Percentiles rank a stretch among this genome's conserved stretches.
phyloP scores from a whole-genome alignment of 1,284 basidiomycete genomes.

The Ustilago trichophora region DNA sequence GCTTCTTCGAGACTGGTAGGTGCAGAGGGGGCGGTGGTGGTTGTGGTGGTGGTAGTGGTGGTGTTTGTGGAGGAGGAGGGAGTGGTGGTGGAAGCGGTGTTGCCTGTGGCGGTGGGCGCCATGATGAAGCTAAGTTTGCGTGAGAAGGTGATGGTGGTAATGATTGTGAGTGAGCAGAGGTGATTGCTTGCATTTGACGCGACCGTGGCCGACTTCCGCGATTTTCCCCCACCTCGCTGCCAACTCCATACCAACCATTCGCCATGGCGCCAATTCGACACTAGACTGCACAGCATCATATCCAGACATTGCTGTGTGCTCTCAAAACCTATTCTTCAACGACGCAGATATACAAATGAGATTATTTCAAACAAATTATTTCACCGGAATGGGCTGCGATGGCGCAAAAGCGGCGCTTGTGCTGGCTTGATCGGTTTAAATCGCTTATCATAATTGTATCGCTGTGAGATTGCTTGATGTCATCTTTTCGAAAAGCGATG shows the following conservation, averaged over 20 bases:
- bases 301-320: too few species aligned
- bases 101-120: conserved; percentile 33
- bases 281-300: too few species aligned
- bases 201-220: neutral
- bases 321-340: too few species aligned
- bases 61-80: neutral
- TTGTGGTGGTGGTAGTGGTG: neutral
- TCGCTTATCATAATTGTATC: neutral
- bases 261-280: too few species aligned
- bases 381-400: too few species aligned
- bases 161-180: neutral
- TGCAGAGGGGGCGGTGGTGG: neutral
- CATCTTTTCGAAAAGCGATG: neutral
- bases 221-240: neutral
- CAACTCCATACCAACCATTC: too few species aligned
- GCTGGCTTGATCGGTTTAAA: too few species aligned
- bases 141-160: neutral
- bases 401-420: too few species aligned
- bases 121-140: too few species aligned
- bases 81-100: neutral
- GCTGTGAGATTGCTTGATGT: conserved; percentile 1
- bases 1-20: conserved; percentile 58
- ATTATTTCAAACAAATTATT: too few species aligned
- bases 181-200: too few species aligned
- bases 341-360: too few species aligned